Base-by-base conservation (phyloP, 2,329 filamentous ascomycete species). In the Fusarium guadeloupense region DNA sequence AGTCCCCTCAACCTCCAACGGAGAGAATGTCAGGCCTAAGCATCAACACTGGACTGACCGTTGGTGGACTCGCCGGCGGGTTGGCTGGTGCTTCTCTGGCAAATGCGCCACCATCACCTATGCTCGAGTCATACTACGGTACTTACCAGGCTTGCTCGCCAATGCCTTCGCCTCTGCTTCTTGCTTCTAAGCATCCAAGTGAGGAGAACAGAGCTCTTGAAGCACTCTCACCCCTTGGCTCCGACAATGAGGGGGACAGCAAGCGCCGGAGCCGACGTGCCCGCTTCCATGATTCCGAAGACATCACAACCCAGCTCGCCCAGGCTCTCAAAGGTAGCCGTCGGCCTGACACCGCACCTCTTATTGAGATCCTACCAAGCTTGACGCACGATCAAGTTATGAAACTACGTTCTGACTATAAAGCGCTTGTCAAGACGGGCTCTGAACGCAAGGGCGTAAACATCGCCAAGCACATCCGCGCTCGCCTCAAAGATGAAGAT, bases 91-190 rank as follows among this genome's bases (percentile, higher is more conserved):
- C 79, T 43, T 81, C 84, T 12, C 73, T 87, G 2, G 78, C 83
- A 3, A 78, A 79, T 19, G 83, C 92, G 2, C 92, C 93, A 0
- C 86, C 86, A 1, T 97, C 92, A 60, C 95, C 94, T 1, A 81
- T 98, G 43, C 85, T 97, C 3, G 94, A 98, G 76, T 89, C 95
- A 1, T 98, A 98, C 76, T 90, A 89, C 60, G 94, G 94, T 33
- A 97, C 93, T 1, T 98, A 96, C 69, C 94, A 98, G 75, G 92
- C 91, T 54, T 91, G 96, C 68, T 97, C 93, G 0, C 93, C 94
- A 0, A 97, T 97, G 92, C 93, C 93, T 0, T 93, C 93, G 1
- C 92, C 93, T 1, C 79, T 93, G 20, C 81, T 88, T 69, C 71
- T 87, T 5, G 75, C 86, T 4, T 77, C 79, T 1, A 71, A 80